A percentile compares a stretch with the other conserved stretches of the same genome.
Evolutionary conservation across 176 grass and related monocot species (phyloP).

Genomic region (Tillandsia leiboldiana): DNA sequence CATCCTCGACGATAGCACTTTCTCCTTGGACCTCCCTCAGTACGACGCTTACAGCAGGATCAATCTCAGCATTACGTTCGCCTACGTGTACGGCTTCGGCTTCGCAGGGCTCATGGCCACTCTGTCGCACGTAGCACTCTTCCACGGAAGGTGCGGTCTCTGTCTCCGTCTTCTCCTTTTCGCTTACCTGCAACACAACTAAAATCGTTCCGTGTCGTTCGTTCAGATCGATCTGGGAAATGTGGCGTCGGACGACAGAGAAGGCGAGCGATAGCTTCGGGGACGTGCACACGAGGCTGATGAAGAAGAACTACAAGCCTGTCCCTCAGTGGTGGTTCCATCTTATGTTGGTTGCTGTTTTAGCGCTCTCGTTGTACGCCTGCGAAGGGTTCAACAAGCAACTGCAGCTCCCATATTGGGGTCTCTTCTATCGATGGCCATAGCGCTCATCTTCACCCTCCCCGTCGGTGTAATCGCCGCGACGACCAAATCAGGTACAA

Average conservation of each 20-base stretch:
- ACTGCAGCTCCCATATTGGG: constrained; percentile 3
- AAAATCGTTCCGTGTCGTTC: not conserved
- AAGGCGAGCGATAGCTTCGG: constrained; percentile 21
- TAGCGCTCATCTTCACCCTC: constrained; percentile 2
- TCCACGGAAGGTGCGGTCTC: constrained; percentile 38
- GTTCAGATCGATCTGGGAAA: constrained; percentile 27
- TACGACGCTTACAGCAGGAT: constrained; percentile 47
- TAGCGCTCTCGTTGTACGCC: not conserved
- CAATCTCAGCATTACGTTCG: constrained; percentile 56
- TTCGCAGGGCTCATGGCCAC: constrained; percentile 58
- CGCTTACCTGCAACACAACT: not conserved
- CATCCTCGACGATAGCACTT: constrained; percentile 37
- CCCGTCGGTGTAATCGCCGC: not conserved
- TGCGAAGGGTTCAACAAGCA: not conserved
- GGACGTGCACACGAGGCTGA: constrained; percentile 63
- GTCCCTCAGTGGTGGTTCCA: constrained; percentile 23
- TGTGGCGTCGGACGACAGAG: constrained; percentile 51
- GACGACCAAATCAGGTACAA: not conserved
- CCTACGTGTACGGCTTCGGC: constrained; percentile 53
- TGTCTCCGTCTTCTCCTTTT: not conserved
- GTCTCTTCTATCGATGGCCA: not conserved
- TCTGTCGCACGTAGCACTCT: constrained; percentile 60
- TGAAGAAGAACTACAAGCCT: constrained; percentile 44
- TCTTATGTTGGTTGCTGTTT: not conserved
- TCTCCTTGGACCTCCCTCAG: constrained; percentile 40